Conservation (phyloP, 768 basidiomycete genomes). For the Macrolepiota albuminosa region DNA sequence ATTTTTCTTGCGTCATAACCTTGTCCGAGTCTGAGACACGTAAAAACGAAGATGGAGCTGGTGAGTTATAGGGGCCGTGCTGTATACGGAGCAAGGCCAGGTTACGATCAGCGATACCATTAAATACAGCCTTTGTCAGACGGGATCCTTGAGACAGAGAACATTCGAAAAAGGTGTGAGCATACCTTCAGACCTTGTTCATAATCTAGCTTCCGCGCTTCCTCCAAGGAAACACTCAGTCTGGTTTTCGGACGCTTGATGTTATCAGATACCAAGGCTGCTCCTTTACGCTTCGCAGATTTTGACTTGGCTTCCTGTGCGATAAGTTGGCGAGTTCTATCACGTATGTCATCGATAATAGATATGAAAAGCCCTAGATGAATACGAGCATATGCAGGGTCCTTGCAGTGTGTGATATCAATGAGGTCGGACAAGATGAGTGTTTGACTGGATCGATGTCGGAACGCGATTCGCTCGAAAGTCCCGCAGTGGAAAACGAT, state of each 20-base stretch:
- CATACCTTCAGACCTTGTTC: not conserved
- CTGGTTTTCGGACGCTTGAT: not conserved
- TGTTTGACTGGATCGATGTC: constrained; percentile 1
- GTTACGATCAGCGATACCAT: not conserved
- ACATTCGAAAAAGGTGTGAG: not conserved
- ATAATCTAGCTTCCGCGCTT: not conserved
- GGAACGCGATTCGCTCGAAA: constrained; percentile 5
- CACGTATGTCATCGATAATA: not conserved
- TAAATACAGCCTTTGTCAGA: not conserved
- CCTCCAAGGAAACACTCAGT: not conserved
- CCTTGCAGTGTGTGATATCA: not conserved
- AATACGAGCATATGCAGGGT: not conserved
- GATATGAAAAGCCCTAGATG: constrained; percentile 2
- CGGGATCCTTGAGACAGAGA: not conserved
- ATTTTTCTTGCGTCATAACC: not conserved
- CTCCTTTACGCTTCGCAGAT: constrained; percentile 1
- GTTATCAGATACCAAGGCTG: not conserved
- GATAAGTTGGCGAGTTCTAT: not conserved
- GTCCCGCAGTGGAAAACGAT: constrained; percentile 4
- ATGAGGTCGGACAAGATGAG: constrained; percentile 6
- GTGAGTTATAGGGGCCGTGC: constrained; percentile 9
- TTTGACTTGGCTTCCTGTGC: not conserved
- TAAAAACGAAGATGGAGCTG: constrained; percentile 11
- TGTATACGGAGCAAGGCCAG: constrained; percentile 3
- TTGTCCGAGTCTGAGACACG: not conserved